Evolutionary conservation across 2,329 filamentous ascomycete genomes (phyloP).

Genomic region (Colletotrichum paranaense): DNA sequence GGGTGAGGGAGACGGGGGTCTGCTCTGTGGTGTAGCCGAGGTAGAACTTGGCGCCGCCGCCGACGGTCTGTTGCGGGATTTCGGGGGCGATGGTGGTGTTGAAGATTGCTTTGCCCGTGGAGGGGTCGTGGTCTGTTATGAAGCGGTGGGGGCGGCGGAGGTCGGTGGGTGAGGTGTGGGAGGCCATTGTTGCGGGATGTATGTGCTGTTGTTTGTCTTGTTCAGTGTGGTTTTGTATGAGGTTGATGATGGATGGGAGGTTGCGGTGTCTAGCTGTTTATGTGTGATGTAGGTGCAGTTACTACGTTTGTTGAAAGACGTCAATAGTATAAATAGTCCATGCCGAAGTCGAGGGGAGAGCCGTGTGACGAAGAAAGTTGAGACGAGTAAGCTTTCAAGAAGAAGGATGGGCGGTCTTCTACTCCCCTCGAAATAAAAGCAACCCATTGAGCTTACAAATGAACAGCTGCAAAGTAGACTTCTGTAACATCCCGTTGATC

Average conservation of each 20-base stretch:
- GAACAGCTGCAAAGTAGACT: not conserved
- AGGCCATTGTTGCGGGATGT: conserved; percentile 6
- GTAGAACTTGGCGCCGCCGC: conserved; percentile 38
- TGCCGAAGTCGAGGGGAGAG: not conserved
- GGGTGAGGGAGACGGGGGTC: conserved; percentile 38
- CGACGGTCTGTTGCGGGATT: conserved; percentile 35
- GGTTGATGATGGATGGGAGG: too few species aligned
- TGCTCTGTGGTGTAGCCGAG: conserved; percentile 42
- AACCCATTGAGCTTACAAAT: not conserved
- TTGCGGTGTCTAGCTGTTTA: too few species aligned
- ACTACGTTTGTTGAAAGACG: not conserved
- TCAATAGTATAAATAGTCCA: not conserved
- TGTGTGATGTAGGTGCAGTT: not conserved
- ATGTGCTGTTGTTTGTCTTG: not conserved
- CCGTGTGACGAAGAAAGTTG: not conserved
- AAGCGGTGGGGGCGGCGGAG: conserved; percentile 40
- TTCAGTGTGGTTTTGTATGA: not conserved
- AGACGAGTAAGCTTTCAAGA: not conserved
- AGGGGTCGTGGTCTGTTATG: conserved; percentile 47
- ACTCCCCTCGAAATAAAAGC: not conserved
- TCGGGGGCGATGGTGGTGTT: conserved; percentile 41
- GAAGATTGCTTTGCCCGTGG: conserved; percentile 47
- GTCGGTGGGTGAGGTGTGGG: conserved; percentile 2
- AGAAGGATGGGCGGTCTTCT: not conserved
- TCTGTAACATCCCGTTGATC: not conserved